Evolutionary conservation across 352 stramenopile species (phyloP).

Genomic region (Globisporangium cederbergense): DNA sequence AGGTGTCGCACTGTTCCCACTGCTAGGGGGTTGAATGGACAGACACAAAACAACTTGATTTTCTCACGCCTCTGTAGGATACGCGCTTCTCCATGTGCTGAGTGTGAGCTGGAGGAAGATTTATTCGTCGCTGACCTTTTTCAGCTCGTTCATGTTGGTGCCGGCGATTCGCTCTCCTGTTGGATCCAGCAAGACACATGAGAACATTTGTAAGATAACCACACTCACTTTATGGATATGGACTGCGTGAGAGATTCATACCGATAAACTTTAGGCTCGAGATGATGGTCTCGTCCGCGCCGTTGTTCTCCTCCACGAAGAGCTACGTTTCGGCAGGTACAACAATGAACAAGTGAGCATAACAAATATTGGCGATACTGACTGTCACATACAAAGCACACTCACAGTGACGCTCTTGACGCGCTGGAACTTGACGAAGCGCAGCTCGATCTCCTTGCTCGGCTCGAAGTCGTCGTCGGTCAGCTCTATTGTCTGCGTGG

Average conservation of each 20-base stretch:
- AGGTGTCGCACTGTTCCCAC: background rate
- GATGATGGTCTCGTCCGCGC: conserved; percentile 23
- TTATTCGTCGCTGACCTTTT: conserved; percentile 81
- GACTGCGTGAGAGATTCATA: background rate
- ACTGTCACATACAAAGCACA: background rate
- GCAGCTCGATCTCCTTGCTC: conserved; percentile 63
- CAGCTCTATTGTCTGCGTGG: conserved; percentile 70
- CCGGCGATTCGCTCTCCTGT: conserved; percentile 65
- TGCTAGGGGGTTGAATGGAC: background rate
- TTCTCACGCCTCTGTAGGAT: background rate
- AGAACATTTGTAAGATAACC: background rate
- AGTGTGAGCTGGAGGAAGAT: background rate
- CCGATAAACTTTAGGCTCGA: conserved; percentile 21
- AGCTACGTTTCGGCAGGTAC: conserved; percentile 3
- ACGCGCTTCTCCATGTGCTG: background rate
- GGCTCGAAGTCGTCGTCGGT: conserved; percentile 42
- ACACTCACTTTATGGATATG: background rate
- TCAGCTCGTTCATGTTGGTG: conserved; percentile 86
- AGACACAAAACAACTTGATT: background rate
- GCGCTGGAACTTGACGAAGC: conserved; percentile 82
- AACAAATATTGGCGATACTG: background rate
- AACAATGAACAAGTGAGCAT: background rate
- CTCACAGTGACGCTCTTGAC: conserved; percentile 64
- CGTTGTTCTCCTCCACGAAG: conserved; percentile 30
- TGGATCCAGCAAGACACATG: background rate